Percentiles rank a stretch among this genome's conserved stretches.
phyloP scores from a whole-genome alignment of 1,284 basidiomycete genomes.

The Leucoagaricus sp. region DNA sequence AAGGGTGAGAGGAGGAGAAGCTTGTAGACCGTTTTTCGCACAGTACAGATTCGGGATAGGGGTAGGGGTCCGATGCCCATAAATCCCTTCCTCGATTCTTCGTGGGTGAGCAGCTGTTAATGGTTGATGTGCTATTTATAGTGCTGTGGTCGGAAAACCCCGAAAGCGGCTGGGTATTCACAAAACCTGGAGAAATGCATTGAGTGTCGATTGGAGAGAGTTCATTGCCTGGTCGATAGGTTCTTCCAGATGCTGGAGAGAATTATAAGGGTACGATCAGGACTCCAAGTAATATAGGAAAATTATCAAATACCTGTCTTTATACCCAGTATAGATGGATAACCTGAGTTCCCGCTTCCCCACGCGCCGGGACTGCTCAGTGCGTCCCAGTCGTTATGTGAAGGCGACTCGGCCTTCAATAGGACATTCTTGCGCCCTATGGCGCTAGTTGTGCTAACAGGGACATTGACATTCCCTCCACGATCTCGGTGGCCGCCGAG shows the following conservation, averaged over 20 bases:
- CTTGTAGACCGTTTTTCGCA: not conserved
- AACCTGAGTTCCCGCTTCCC: not conserved
- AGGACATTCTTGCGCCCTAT: not conserved
- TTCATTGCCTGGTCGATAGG: not conserved
- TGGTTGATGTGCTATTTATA: slow-evolving; percentile 10
- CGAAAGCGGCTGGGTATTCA: not conserved
- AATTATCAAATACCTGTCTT: not conserved
- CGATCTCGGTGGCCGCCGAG: not conserved
- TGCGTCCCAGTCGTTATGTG: not conserved
- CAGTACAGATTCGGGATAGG: not conserved
- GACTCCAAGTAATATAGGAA: not conserved
- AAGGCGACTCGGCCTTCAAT: not conserved
- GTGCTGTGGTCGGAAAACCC: slow-evolving; percentile 6
- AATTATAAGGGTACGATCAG: not conserved
- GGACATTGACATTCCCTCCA: not conserved
- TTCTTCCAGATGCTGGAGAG: not conserved
- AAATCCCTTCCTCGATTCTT: not conserved
- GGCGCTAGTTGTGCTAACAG: not conserved
- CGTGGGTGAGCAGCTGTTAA: not conserved
- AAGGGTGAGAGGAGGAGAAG: not conserved
- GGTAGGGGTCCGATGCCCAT: not conserved
- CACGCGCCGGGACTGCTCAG: not conserved
- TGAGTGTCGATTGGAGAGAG: not conserved
- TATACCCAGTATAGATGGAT: not conserved
- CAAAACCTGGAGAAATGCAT: not conserved